Conservation (phyloP, 2,329 filamentous ascomycete species). For the Cladophialophora bantiana region DNA sequence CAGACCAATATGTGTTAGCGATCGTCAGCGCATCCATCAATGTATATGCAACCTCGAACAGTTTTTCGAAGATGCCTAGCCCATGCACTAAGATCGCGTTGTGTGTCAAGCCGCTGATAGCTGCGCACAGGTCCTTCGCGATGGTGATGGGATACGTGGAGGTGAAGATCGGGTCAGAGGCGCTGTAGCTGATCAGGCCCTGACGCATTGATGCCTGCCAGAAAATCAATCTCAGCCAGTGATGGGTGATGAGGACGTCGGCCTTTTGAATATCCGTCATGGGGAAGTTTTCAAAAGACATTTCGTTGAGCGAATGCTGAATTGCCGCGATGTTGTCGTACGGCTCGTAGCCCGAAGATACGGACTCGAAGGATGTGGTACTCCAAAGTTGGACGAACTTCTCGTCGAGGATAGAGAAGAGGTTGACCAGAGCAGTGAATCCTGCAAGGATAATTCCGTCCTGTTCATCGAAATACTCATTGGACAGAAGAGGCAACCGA, state of each 20-base stretch:
- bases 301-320: conserved; percentile 39
- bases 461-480: conserved; percentile 40
- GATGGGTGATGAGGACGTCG: conserved; percentile 71
- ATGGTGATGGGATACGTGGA: conserved; percentile 70
- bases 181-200: conserved; percentile 66
- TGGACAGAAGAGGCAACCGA: conserved; percentile 33
- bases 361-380: conserved; percentile 26
- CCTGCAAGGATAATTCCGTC: conserved; percentile 39
- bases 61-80: conserved; percentile 40
- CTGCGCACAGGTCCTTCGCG: conserved; percentile 61
- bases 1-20: conserved; percentile 38
- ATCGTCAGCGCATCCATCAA: conserved; percentile 41
- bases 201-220: conserved; percentile 75
- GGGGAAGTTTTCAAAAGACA: conserved; percentile 44
- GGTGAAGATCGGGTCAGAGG: conserved; percentile 65
- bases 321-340: conserved; percentile 38
- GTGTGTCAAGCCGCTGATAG: conserved; percentile 31
- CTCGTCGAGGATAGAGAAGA: conserved; percentile 41
- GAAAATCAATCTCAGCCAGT: conserved; percentile 74
- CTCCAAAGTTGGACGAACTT: conserved; percentile 40
- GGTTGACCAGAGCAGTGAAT: conserved; percentile 37
- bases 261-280: conserved; percentile 70
- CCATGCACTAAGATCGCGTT: conserved; percentile 39
- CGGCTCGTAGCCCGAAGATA: conserved; percentile 24
- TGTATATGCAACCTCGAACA: conserved; percentile 39